Base-by-base conservation (phyloP, 805 yeast species). In the Trichomonascus vanleenenianus region DNA sequence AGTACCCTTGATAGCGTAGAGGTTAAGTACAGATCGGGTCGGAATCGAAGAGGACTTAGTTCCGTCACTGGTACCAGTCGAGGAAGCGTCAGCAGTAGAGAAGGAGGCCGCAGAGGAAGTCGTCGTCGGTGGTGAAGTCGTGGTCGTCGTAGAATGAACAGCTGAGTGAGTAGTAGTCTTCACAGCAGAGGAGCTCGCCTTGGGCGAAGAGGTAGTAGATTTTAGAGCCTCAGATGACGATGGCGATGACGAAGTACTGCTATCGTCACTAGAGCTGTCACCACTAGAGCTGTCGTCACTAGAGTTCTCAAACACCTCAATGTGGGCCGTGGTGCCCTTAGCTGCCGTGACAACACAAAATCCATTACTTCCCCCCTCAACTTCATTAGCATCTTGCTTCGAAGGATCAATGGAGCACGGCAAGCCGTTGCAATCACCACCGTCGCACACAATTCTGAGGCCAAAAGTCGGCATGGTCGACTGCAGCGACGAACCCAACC, bases 321-420 rank as follows among this genome's bases (percentile, higher is more conserved):
- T 78, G 45, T 69, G 74, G 32, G 91, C 95, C 45, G 69, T 71
- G 32, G 84, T 70, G 44, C 75, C 73, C 54, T 77, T 73, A 39
- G 66, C 64, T 31, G 86, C 95, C 39, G 95, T 85, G 42, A 85
- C 83, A 43, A 86, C 83, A 73, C 96, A 87, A 75, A 75, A 86
- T 32, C 70, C 61, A 3, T 66, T 56, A 2, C 67, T 56, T 14
- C 43, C 35, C 19, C 78, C 71, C 15, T 57, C 51, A 31, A 78
- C 74, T 43, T 70, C 71, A 67, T 85, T 83, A 53, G 80, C 71
- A 33, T 77, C 83, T 47, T 68, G 63, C 42, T 67, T 68, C 32
- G 76, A 68, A 42, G 96, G 95, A 59, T 87, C 84, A 58, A 87
- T 85, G 53, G 78, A 83, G 66, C 96, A 87, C n/a, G 81, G 72